Evolutionary conservation across 306 rosid genomes (phyloP).

Genomic region (Pterocarpus santalinus): DNA sequence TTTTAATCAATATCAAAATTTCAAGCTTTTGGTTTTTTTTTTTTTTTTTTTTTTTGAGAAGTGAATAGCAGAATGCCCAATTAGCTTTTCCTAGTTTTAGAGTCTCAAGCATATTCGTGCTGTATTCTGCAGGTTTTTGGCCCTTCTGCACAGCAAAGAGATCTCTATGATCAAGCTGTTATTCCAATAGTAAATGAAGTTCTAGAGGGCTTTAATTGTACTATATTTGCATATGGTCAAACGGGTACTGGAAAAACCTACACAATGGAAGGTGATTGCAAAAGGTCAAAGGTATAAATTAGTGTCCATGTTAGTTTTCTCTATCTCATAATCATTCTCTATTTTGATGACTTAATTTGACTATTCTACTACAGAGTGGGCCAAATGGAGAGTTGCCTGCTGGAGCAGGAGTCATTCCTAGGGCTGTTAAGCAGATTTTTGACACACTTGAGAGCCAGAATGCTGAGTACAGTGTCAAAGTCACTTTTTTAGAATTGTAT

Average conservation of each 20-base stretch:
- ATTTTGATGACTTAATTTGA: background rate
- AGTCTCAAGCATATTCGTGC: background rate
- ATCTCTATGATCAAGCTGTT: conserved; percentile 88
- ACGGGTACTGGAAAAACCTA: conserved; percentile 94
- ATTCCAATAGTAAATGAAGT: conserved; percentile 90
- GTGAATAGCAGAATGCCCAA: background rate
- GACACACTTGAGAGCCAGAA: conserved; percentile 92
- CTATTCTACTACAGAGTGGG: conserved; percentile 66
- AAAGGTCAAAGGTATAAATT: conserved; percentile 78
- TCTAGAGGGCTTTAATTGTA: conserved; percentile 90
- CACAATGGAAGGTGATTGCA: conserved; percentile 98
- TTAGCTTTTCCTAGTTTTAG: background rate
- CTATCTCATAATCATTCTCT: background rate
- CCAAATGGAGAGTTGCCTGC: conserved; percentile 88
- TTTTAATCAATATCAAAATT: too few relatives aligned
- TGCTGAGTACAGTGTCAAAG: conserved; percentile 94
- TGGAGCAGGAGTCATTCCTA: conserved; percentile 92
- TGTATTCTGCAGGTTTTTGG: conserved; percentile 74
- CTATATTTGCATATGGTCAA: conserved; percentile 95
- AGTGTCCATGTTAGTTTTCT: background rate
- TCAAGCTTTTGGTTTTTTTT: too few relatives aligned
- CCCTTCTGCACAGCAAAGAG: conserved; percentile 84
- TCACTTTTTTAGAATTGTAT: conserved; percentile 89
- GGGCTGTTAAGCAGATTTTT: conserved; percentile 94
- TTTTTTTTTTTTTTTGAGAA: background rate